These are phyloP conservation scores for Pontederia crassipes DNA, from an alignment of 176 grass and related monocot genomes.

Conservation along the genomic window DNA sequence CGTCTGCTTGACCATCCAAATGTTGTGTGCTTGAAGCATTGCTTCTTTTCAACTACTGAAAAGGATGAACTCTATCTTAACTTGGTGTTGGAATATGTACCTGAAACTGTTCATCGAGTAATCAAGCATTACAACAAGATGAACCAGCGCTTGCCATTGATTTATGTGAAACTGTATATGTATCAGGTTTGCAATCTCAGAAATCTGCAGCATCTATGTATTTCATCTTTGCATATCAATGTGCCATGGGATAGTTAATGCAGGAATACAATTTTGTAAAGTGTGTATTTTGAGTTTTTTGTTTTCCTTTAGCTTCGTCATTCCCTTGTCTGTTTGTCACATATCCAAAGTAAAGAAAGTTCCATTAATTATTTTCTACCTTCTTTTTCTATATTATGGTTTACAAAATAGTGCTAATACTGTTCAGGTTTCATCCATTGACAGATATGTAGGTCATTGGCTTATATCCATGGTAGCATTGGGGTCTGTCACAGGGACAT, in stretches of 20 bases:
- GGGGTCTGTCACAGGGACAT: conserved; percentile 75
- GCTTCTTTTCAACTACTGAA: conserved; percentile 71
- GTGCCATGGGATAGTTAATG: too few species aligned
- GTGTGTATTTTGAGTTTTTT: too few species aligned
- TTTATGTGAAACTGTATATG: conserved; percentile 59
- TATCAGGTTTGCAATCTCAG: conserved; percentile 36
- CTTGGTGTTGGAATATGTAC: conserved; percentile 66
- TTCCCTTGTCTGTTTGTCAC: too few species aligned
- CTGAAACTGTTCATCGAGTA: conserved; percentile 61
- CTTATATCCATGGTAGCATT: conserved; percentile 53
- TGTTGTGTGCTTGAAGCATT: conserved; percentile 55
- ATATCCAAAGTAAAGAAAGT: too few species aligned
- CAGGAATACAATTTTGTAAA: too few species aligned
- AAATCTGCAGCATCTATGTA: too few species aligned
- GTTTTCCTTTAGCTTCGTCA: too few species aligned
- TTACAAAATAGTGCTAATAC: neutral
- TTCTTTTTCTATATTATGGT: too few species aligned
- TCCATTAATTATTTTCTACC: too few species aligned
- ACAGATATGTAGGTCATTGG: conserved; percentile 60
- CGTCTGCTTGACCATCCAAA: conserved; percentile 66
- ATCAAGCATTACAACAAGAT: conserved; percentile 74
- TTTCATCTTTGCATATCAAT: too few species aligned
- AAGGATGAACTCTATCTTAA: conserved; percentile 65
- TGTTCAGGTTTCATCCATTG: conserved; percentile 9
- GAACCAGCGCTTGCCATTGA: conserved; percentile 59